Evolutionary conservation across 2,329 filamentous ascomycete species (phyloP), one percentile per base, ranked within the genome.

Genomic region (Fusarium sp.): DNA sequence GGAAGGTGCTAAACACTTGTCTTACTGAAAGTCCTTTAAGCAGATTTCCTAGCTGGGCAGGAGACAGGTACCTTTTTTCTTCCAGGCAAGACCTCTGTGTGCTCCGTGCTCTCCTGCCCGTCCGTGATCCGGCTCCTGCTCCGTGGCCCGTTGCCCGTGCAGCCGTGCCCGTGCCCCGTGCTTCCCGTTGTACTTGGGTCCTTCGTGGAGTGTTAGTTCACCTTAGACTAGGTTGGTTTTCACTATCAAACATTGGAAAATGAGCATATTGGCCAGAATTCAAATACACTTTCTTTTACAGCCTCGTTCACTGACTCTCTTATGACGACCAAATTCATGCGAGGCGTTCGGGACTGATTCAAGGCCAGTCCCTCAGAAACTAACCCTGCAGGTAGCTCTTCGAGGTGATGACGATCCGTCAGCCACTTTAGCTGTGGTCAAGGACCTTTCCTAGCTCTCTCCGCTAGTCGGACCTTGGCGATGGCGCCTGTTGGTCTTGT

Each of bases 11-110:
- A 24, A 41, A 31, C 23, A 47, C 26, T 29, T 23, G 43, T 24
- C n/a, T 61, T 48, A 41, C 23, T 64, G 38, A 46, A 42, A 39
- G n/a, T 38, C n/a, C 44, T 52, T 28, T 26, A 60, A 52, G 49
- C 43, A 67, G 29, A 55, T 66, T 73, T 58, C 68, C 68, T 57
- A 70, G 54, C 63, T 66, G 42, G 62, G 68, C 62, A 69, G 60
- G 58, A 58, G 65, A 54, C 48, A 63, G 65, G 65, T 59, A 46
- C 41, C 41, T 61, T 46, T 66, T 68, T 43, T 57, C 67, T 31
- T 44, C 58, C 58, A 43, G 31, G 23, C 41, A 41, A 43, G 53
- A 39, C 57, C 68, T 38, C 43, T 49, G 33, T 41, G 50, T 67
- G 66, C 66, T 44, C 66, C 66, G 62, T 69, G 66, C 66, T 67